phyloP scores from a whole-genome alignment of 768 basidiomycete genomes.

The Russula earlei region DNA sequence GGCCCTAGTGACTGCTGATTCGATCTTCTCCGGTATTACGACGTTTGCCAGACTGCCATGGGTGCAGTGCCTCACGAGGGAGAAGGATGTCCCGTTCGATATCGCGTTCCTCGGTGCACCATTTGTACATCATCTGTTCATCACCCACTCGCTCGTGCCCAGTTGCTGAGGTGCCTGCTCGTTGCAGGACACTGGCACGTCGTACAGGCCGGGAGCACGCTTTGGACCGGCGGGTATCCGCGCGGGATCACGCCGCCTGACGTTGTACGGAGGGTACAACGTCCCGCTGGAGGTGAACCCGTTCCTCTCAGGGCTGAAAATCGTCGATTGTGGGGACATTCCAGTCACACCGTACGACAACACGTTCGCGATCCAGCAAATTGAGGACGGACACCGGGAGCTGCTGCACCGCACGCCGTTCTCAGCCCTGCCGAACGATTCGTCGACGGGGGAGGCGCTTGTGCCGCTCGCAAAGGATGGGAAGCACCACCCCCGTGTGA shows the following conservation, averaged over 20 bases:
- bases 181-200: slow-evolving; percentile 56
- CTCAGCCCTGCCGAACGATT: slow-evolving; percentile 55
- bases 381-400: slow-evolving; percentile 61
- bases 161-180: neutral
- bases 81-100: slow-evolving; percentile 52
- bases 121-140: slow-evolving; percentile 38
- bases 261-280: slow-evolving; percentile 71
- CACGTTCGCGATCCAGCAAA: slow-evolving; percentile 60
- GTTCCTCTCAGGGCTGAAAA: slow-evolving; percentile 53
- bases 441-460: slow-evolving; percentile 46
- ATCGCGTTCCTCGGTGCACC: slow-evolving; percentile 78
- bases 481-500: slow-evolving; percentile 64
- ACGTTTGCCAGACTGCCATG: slow-evolving; percentile 87
- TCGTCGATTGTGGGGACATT: slow-evolving; percentile 75
- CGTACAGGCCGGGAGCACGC: slow-evolving; percentile 74
- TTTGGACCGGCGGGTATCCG: slow-evolving; percentile 83
- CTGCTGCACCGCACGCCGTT: slow-evolving; percentile 56
- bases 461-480: slow-evolving; percentile 58
- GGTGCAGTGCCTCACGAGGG: slow-evolving; percentile 64
- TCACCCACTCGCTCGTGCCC: too few species aligned
- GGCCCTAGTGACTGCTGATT: slow-evolving; percentile 56
- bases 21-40: slow-evolving; percentile 72
- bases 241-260: slow-evolving; percentile 64
- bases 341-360: slow-evolving; percentile 76
- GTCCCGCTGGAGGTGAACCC: slow-evolving; percentile 67